phyloP scores from a whole-genome alignment of 2,329 filamentous ascomycete genomes.

The Tolypocladium amazonense region DNA sequence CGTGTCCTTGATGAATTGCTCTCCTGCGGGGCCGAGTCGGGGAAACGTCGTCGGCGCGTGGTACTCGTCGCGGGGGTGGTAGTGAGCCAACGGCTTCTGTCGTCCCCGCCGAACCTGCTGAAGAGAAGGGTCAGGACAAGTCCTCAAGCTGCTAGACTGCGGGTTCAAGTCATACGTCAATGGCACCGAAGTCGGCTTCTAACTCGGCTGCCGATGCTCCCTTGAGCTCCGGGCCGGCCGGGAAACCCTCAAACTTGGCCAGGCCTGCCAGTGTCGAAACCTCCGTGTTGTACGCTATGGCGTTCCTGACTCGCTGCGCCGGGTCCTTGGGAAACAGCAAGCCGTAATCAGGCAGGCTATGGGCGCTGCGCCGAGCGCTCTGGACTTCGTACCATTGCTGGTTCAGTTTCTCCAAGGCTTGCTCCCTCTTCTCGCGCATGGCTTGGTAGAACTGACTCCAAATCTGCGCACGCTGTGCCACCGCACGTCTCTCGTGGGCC shows the following conservation, averaged over 20 bases:
- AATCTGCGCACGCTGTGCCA: conserved; percentile 75
- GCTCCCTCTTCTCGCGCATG: conserved; percentile 72
- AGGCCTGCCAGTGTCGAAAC: conserved; percentile 84
- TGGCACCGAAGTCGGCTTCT: conserved; percentile 79
- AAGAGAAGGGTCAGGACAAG: conserved; percentile 9
- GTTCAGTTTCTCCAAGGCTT: conserved; percentile 68
- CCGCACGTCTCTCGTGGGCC: conserved; percentile 61
- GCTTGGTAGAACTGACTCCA: conserved; percentile 87
- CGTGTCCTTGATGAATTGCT: conserved; percentile 81
- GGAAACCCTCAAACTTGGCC: conserved; percentile 93
- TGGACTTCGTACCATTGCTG: conserved; percentile 91
- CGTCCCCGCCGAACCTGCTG: conserved; percentile 23
- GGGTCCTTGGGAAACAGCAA: conserved; percentile 70
- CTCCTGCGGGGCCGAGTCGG: conserved; percentile 56
- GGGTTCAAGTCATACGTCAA: conserved; percentile 50
- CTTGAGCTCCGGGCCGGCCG: conserved; percentile 77
- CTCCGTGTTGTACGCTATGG: conserved; percentile 88
- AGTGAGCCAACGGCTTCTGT: conserved; percentile 24
- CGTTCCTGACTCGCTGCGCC: conserved; percentile 70
- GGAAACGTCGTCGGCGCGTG: conserved; percentile 32
- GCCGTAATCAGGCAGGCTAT: conserved; percentile 71
- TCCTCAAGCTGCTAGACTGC: not conserved
- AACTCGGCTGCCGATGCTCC: conserved; percentile 63
- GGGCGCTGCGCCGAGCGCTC: conserved; percentile 71
- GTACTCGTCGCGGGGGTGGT: conserved; percentile 28